Conservation (phyloP, 2,329 filamentous ascomycete species). For the Teratosphaeria zuluensis region DNA sequence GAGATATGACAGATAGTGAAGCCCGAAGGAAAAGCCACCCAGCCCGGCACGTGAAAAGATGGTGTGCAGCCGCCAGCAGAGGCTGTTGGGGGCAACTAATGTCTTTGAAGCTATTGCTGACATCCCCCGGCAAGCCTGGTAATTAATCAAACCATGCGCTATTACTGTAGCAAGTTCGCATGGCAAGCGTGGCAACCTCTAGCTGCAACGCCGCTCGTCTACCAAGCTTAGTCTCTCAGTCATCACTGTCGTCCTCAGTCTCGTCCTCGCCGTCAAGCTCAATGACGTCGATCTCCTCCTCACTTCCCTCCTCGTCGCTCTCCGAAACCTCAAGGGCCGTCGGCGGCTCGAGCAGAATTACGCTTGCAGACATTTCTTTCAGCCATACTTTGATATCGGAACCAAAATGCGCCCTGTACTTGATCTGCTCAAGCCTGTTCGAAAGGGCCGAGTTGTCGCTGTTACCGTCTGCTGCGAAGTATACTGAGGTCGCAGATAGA, state of each 20-base stretch:
- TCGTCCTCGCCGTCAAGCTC: neutral
- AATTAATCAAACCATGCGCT: too few relatives aligned
- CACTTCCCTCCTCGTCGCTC: neutral
- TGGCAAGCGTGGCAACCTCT: neutral
- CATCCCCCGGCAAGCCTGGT: too few relatives aligned
- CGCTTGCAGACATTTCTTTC: neutral
- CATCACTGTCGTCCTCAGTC: neutral
- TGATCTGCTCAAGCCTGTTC: neutral
- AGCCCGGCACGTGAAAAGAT: too few relatives aligned
- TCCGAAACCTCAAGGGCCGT: neutral
- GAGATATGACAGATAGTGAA: too few relatives aligned
- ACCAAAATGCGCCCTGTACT: neutral
- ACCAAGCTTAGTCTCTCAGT: neutral
- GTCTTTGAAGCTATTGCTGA: too few relatives aligned
- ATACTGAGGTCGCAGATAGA: neutral
- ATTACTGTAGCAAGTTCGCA: neutral
- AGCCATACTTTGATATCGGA: constrained; percentile 2
- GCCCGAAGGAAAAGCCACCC: too few relatives aligned
- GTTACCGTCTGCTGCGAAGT: constrained; percentile 1
- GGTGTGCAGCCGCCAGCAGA: too few relatives aligned
- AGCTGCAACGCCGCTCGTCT: neutral
- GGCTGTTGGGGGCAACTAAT: too few relatives aligned
- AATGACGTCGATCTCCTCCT: neutral
- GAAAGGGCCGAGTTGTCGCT: neutral
- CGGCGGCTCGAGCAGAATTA: neutral